Base-by-base conservation (phyloP, 257 asterid species). In the Ocimum tenuiflorum region DNA sequence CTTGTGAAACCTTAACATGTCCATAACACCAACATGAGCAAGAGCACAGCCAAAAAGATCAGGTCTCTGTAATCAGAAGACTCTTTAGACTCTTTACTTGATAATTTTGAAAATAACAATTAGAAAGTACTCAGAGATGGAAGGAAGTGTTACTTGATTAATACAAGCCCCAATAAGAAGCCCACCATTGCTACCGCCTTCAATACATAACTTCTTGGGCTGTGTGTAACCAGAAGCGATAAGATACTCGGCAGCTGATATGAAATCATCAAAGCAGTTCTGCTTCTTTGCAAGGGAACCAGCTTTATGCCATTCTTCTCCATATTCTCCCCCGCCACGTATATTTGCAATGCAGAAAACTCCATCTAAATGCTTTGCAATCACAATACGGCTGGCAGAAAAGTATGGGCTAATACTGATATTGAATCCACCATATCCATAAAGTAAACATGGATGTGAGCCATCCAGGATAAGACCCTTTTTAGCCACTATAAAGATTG, bases 11-110 rank as follows among this genome's bases (percentile, higher is more conserved):
- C 99, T 88, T 42, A 94, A 89, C 99, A 94, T 90, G 80, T 94
- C 97, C 97, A 88, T 94, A 15, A 94, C 99, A 65, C 97, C 99
- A 81, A 88, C 97, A 81, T 94, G 99, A 67, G 96, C 96, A 58
- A 90, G 91, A 62, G 96, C 99, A 72, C 99, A 94, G 6, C 97
- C 96, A 68, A 85, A 94, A 17, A 94, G 92, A 86, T 90, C 97
- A 69, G 99, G 97, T 75, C 95, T 88, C 99, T 90, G 83, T 69
- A 64, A 74, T 54, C 58, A 70, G 56, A 74, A 60, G 41, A 60
- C 53, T 67, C 13, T 14, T n/a, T 23, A 33, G 77, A 8, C 11
- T 36, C 38, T 52, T 31, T 38, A 31, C 15, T 46, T 9, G 12
- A 39, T 20, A 8, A 57, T 59, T 12, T 60, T 7, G 24, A 35